Evolutionary conservation across 1,284 basidiomycete genomes (phyloP).

Genomic region (Porphyrellus sp.): DNA sequence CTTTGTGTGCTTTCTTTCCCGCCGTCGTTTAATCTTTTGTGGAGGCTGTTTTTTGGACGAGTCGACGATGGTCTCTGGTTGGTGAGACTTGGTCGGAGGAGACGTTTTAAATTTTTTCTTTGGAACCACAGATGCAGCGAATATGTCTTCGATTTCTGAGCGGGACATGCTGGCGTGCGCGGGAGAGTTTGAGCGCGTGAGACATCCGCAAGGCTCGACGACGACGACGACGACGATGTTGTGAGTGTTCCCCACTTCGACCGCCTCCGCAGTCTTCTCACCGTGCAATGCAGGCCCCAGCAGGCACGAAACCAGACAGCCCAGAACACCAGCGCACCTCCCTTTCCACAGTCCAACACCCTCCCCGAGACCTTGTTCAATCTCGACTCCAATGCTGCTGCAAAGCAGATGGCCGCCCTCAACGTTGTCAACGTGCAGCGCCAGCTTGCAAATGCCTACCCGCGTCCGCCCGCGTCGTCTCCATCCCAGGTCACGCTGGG

Average conservation of each 20-base stretch:
- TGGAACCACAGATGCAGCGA: slow-evolving; percentile 45
- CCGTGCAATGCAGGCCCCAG: slow-evolving; percentile 32
- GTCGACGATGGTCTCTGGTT: slow-evolving; percentile 27
- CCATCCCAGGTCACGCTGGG: slow-evolving; percentile 34
- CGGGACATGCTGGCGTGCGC: slow-evolving; percentile 35
- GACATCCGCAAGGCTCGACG: slow-evolving; percentile 22
- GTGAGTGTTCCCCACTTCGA: slow-evolving; percentile 28
- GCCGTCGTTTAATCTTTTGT: slow-evolving; percentile 10
- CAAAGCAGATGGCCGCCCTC: slow-evolving; percentile 76
- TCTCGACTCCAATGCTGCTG: slow-evolving; percentile 52
- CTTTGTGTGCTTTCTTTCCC: slow-evolving; percentile 29
- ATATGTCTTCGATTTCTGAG: slow-evolving; percentile 80
- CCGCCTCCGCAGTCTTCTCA: slow-evolving; percentile 1
- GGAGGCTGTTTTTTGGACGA: slow-evolving; percentile 20
- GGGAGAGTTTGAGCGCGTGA: slow-evolving; percentile 15
- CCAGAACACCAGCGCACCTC: slow-evolving; percentile 16
- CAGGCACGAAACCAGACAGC: slow-evolving; percentile 34
- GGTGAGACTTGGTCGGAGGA: slow-evolving; percentile 11
- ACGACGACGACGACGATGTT: slow-evolving; percentile 33
- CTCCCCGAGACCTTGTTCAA: slow-evolving; percentile 37
- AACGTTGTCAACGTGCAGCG: slow-evolving; percentile 61
- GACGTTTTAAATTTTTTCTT: slow-evolving; percentile 40
- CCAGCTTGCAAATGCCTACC: slow-evolving; percentile 46
- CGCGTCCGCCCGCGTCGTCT: slow-evolving; percentile 40
- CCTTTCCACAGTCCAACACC: slow-evolving; percentile 17